These are phyloP conservation scores for Pezicula carpinea DNA, from an alignment of 2,329 filamentous ascomycete genomes.

Conservation along the genomic window DNA sequence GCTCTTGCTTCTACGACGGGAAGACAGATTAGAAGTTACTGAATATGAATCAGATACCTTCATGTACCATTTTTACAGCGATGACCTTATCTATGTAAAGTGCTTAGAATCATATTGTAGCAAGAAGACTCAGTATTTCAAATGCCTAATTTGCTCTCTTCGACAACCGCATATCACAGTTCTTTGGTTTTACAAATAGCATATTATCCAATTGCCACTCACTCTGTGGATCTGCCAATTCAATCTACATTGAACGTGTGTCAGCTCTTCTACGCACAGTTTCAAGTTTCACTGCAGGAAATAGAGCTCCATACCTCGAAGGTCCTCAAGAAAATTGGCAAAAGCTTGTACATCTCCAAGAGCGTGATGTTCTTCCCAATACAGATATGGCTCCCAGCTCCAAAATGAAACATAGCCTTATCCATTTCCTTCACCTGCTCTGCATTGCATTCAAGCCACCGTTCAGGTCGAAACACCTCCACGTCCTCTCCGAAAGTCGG, in stretches of 20 bases:
- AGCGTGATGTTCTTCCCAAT: conserved; percentile 60
- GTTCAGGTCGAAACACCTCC: conserved; percentile 59
- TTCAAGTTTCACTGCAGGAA: neutral
- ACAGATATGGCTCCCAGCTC: conserved; percentile 62
- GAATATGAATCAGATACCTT: too few relatives aligned
- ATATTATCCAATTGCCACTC: neutral
- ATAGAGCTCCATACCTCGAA: conserved; percentile 47
- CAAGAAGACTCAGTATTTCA: too few relatives aligned
- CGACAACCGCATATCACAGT: neutral
- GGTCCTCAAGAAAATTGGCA: conserved; percentile 52
- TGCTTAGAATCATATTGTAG: too few relatives aligned
- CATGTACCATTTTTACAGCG: too few relatives aligned
- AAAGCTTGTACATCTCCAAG: conserved; percentile 55
- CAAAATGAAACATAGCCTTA: conserved; percentile 64
- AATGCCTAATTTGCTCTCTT: too few relatives aligned
- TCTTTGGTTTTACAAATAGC: neutral
- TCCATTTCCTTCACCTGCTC: conserved; percentile 58
- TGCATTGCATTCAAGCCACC: conserved; percentile 50
- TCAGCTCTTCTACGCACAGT: neutral
- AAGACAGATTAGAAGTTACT: too few relatives aligned
- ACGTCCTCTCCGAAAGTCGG: conserved; percentile 63
- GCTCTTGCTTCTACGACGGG: too few relatives aligned
- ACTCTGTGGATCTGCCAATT: neutral
- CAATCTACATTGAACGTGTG: neutral
- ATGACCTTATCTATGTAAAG: too few relatives aligned